phyloP scores from a whole-genome alignment of 805 yeast species.

The Pichia cephalocereana region DNA sequence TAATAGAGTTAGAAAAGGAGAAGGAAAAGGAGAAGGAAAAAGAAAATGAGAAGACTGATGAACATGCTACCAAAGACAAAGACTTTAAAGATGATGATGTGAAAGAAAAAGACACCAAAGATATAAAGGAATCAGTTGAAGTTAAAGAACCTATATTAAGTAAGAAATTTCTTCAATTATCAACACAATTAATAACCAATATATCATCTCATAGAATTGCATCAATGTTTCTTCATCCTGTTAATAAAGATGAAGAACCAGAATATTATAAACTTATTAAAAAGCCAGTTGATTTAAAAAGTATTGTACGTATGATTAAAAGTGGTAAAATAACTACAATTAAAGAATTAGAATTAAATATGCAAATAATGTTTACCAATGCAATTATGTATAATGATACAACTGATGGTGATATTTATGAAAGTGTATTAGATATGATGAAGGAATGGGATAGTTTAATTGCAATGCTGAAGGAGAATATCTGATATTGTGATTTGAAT shows the following conservation, averaged over 20 bases:
- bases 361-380: slow-evolving; percentile 73
- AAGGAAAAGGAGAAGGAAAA: neutral
- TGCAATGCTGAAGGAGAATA: slow-evolving; percentile 45
- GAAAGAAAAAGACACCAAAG: neutral
- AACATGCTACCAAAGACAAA: neutral
- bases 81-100: slow-evolving; percentile 1
- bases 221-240: slow-evolving; percentile 65
- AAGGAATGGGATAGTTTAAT: slow-evolving; percentile 50
- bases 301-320: slow-evolving; percentile 48
- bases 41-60: neutral
- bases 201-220: slow-evolving; percentile 66
- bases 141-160: neutral
- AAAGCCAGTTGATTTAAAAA: slow-evolving; percentile 61
- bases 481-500: neutral
- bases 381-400: slow-evolving; percentile 74
- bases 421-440: slow-evolving; percentile 63
- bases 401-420: slow-evolving; percentile 46
- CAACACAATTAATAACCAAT: slow-evolving; percentile 52
- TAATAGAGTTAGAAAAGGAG: too few relatives aligned
- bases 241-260: slow-evolving; percentile 57
- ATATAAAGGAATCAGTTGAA: neutral
- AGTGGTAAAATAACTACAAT: slow-evolving; percentile 43
- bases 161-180: slow-evolving; percentile 53
- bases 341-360: slow-evolving; percentile 53
- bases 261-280: slow-evolving; percentile 53